Percentiles rank a stretch among this genome's conserved stretches.
Conservation (phyloP, 345 rosid genomes). For the Ailanthus altissimus region DNA sequence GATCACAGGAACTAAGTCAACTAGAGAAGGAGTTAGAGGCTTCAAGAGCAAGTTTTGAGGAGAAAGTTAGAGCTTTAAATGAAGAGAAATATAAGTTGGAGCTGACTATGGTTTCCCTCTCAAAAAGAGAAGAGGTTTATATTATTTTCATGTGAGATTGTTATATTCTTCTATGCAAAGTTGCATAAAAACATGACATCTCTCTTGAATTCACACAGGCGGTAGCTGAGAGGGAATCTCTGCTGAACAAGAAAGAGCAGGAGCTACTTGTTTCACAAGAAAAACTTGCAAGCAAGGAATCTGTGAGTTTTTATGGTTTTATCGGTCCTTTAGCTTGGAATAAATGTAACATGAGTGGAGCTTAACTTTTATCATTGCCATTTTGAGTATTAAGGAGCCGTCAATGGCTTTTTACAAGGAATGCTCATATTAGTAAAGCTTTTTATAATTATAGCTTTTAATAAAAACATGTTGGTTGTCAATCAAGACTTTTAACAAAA, state of each 20-base stretch:
- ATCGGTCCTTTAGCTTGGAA: background rate
- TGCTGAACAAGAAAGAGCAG: slow-evolving; percentile 64
- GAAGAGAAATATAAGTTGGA: slow-evolving; percentile 63
- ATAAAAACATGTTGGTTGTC: no score
- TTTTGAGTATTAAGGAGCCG: background rate
- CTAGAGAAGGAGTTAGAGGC: slow-evolving; percentile 60
- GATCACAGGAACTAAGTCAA: slow-evolving; percentile 65
- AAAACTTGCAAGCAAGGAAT: slow-evolving; percentile 69
- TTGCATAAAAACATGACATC: slow-evolving; percentile 18
- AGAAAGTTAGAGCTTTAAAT: slow-evolving; percentile 52
- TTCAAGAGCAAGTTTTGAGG: slow-evolving; percentile 51
- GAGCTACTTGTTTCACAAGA: slow-evolving; percentile 70
- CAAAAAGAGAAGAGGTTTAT: slow-evolving; percentile 81
- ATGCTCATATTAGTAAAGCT: no score
- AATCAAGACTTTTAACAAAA: no score
- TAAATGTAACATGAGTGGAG: background rate
- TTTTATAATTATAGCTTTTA: no score
- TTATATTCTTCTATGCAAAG: slow-evolving; percentile 11
- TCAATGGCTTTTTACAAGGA: no score
- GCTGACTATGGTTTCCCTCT: slow-evolving; percentile 44
- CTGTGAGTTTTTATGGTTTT: slow-evolving; percentile 52
- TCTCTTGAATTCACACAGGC: slow-evolving; percentile 43
- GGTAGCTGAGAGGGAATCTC: slow-evolving; percentile 56
- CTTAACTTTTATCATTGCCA: background rate
- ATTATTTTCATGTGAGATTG: slow-evolving; percentile 4